Percentiles rank a stretch among this genome's conserved stretches.
phyloP scores from a whole-genome alignment of 768 basidiomycete species.

The Phanerochaete carnosa region DNA sequence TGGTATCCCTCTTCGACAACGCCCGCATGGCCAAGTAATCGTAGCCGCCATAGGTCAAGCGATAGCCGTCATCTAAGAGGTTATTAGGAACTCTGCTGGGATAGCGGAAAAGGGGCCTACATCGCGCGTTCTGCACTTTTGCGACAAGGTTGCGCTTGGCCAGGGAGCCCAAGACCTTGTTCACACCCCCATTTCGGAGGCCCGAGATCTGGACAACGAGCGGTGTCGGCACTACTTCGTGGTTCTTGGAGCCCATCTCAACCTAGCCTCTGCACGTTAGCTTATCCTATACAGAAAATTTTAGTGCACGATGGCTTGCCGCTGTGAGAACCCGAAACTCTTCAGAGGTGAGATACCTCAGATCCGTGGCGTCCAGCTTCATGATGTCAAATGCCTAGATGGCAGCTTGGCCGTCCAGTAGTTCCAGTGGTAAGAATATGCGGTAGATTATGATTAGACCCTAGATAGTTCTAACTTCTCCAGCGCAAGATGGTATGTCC shows the following conservation, averaged over 20 bases:
- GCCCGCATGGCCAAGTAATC: slow-evolving; percentile 95
- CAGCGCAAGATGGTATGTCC: background rate
- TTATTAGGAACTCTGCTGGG: background rate
- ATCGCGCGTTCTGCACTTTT: slow-evolving; percentile 88
- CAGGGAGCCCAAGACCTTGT: slow-evolving; percentile 85
- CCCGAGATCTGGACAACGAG: slow-evolving; percentile 92
- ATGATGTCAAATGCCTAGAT: slow-evolving; percentile 35
- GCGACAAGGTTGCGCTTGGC: slow-evolving; percentile 91
- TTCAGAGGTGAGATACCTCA: slow-evolving; percentile 87
- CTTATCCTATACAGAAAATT: background rate
- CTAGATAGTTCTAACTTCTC: too few relatives aligned
- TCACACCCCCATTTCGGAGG: slow-evolving; percentile 88
- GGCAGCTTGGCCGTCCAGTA: background rate
- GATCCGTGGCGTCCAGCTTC: slow-evolving; percentile 93
- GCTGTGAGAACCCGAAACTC: slow-evolving; percentile 97
- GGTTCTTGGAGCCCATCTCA: slow-evolving; percentile 98
- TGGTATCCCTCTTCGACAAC: slow-evolving; percentile 82
- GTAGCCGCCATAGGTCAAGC: slow-evolving; percentile 97
- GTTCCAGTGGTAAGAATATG: background rate
- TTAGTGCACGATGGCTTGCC: slow-evolving; percentile 36
- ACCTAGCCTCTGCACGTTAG: slow-evolving; percentile 45
- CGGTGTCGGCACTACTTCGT: slow-evolving; percentile 87
- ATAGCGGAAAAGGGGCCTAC: slow-evolving; percentile 40
- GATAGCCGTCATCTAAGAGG: slow-evolving; percentile 87
- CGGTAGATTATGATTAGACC: too few relatives aligned